phyloP scores from a whole-genome alignment of 345 rosid genomes.

The Gossypium mustelinum region DNA sequence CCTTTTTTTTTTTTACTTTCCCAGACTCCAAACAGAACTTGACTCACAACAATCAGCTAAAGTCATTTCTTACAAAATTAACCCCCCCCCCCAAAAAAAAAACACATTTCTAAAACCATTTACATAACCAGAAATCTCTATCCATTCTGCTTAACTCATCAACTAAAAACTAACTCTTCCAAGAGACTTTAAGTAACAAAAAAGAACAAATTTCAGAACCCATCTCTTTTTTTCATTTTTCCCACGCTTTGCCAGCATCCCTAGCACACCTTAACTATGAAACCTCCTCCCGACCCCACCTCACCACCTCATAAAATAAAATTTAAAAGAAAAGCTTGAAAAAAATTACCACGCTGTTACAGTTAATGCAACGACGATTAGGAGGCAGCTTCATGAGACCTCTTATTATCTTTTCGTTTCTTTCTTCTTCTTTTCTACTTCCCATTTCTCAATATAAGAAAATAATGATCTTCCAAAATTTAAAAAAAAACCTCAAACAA shows the following conservation, averaged over 20 bases:
- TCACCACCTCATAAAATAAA: too few relatives aligned
- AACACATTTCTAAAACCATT: neutral
- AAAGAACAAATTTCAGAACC: neutral
- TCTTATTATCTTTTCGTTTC: slow-evolving; percentile 89
- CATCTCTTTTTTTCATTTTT: neutral
- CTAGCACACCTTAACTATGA: neutral
- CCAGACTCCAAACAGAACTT: neutral
- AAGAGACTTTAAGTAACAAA: neutral
- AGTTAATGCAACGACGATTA: slow-evolving; percentile 93
- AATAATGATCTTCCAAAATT: slow-evolving; percentile 13
- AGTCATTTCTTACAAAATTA: neutral
- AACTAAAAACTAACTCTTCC: slow-evolving; percentile 1
- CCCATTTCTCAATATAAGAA: slow-evolving; percentile 47
- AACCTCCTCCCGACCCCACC: too few relatives aligned
- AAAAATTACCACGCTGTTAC: slow-evolving; percentile 74
- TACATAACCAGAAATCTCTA: neutral
- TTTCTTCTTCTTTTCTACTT: slow-evolving; percentile 86
- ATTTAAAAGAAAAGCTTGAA: neutral
- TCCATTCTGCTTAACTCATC: neutral
- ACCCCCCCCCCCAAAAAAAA: too few relatives aligned
- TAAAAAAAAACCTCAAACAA: slow-evolving; percentile 9
- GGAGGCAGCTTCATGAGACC: slow-evolving; percentile 99
- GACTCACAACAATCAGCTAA: neutral
- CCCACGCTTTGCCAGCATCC: neutral
- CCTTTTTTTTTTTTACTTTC: neutral